Base-by-base conservation (phyloP, 2,329 filamentous ascomycete genomes). In the Ophiostoma perfectum region DNA sequence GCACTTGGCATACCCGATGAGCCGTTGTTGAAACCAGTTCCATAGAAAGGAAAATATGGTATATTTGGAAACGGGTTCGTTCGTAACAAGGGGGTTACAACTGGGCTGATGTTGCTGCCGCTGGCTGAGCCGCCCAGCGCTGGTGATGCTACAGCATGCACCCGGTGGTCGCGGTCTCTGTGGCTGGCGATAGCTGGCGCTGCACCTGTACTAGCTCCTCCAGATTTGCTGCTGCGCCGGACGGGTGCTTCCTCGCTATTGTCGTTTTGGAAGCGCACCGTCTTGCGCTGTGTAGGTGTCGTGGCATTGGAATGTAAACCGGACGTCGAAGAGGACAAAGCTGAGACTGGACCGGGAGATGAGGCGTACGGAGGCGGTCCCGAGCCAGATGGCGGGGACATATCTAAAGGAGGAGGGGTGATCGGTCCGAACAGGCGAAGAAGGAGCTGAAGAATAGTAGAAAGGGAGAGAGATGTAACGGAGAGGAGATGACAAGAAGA, bases 251-350 rank as follows among this genome's bases (percentile, higher is more conserved):
- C 66, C 5, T 63, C 65, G 64, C 27, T 39, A 38, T 63, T 7
- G 49, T 60, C 67, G 16, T 68, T 66, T 60, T 70, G 69, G 58
- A 72, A 72, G 64, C 71, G 71, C 18, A 72, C 71, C 12, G 69
- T 72, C 66, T 72, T 72, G n/a, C 67, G 67, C n/a, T 69, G 66
- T 3, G 65, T 44, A 6, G 71, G 64, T 2, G 65, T 55, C 2
- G 65, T 4, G 14, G 63, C 18, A 18, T 52, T 36, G 42, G 49
- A 18, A 52, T 12, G 9, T 1, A 36, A 58, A 27, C 41, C 36
- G 4, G 49, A 14, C 36, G 55, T 7, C 14, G 68, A 64, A 18
- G 70, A 62, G 14, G 64, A 65, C 16, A 55, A 14, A 4, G 49
- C 49, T 9, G 49, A 55, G 18, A 63, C 60, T 1, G 60, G 38